phyloP scores from a whole-genome alignment of 2,329 filamentous ascomycete genomes.

The Colletotrichum magnum region DNA sequence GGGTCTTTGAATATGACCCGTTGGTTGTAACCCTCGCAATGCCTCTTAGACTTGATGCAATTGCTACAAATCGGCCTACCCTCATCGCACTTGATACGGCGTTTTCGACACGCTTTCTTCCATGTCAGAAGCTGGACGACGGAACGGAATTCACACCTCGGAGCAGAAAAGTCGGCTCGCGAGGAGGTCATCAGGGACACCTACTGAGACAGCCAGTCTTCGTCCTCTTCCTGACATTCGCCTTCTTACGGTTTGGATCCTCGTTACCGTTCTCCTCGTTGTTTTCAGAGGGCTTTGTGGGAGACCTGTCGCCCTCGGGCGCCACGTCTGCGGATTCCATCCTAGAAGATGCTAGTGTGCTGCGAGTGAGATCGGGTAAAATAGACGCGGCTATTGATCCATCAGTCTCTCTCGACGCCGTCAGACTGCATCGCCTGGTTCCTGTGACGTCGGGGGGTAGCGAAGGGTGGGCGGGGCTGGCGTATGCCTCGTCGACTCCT shows the following conservation, averaged over 20 bases:
- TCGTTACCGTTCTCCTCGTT: constrained; percentile 54
- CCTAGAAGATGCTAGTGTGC: constrained; percentile 38
- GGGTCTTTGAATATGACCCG: constrained; percentile 85
- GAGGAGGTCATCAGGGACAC: constrained; percentile 49
- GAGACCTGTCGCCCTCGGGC: constrained; percentile 46
- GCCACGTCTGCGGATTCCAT: constrained; percentile 49
- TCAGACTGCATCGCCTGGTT: constrained; percentile 24
- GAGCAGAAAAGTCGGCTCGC: background rate
- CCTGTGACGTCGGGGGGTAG: constrained; percentile 11
- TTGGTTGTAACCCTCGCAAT: constrained; percentile 88
- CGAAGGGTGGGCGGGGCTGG: background rate
- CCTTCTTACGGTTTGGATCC: constrained; percentile 62
- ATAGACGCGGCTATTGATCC: constrained; percentile 30
- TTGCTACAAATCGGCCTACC: constrained; percentile 86
- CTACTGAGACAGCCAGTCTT: constrained; percentile 94
- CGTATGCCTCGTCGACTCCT: constrained; percentile 7
- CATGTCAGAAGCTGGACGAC: constrained; percentile 18
- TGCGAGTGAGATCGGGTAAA: constrained; percentile 19
- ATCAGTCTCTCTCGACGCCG: constrained; percentile 21
- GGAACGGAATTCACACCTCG: no score
- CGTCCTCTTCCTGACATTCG: constrained; percentile 76
- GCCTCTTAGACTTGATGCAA: constrained; percentile 87
- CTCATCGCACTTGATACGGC: constrained; percentile 97
- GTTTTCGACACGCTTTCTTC: constrained; percentile 84
- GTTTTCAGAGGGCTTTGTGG: constrained; percentile 51